Base-by-base conservation (phyloP, 2,329 filamentous ascomycete species). In the Fusarium sp. region DNA sequence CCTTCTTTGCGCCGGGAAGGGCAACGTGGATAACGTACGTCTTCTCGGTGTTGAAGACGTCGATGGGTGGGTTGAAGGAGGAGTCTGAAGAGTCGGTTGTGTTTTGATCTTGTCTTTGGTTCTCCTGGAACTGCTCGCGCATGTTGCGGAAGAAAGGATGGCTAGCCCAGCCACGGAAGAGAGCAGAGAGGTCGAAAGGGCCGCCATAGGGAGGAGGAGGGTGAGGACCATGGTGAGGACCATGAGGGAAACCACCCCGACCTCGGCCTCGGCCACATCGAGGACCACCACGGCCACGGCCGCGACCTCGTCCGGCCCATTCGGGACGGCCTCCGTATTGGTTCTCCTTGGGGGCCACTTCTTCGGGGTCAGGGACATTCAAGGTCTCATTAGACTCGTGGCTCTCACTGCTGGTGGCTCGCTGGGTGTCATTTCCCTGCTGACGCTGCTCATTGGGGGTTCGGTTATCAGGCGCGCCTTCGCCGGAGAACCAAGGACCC, bases 1-100 rank as follows among this genome's bases (percentile, higher is more conserved):
- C 86, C 79, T 94, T 94, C 80, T 90, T 90, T 3, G 90, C 92
- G 25, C 93, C 93, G 0, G 93, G 91, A 0, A 96, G 84, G 2
- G 91, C 90, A 72, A 94, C 81, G 77, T 96, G 92, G 11, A 96
- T 80, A 41, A 93, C 81, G 76, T 89, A 94, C 15, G 87, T 79
- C 31, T 81, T 79, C 9, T 87, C 79, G 7, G 89, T 91, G 76
- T 90, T 87, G 82, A 95, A 96, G 67, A 94, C 80, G 76, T 96
- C 93, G 55, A 90, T 82, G n/a, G 90, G 88, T 1, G 91, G 90
- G 7, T 78, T 77, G 77, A 92, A 91, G 58, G 81, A 76, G 52
- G 91, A 90, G 8, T 79, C 77, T 76, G 91, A 91, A 63, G 81
- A 76, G 54, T 80, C 78, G 37, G 74, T 47, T 36, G 65, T 65